Evolutionary conservation across 805 yeast genomes (phyloP).

Genomic region (Hanseniaspora taiwanica): DNA sequence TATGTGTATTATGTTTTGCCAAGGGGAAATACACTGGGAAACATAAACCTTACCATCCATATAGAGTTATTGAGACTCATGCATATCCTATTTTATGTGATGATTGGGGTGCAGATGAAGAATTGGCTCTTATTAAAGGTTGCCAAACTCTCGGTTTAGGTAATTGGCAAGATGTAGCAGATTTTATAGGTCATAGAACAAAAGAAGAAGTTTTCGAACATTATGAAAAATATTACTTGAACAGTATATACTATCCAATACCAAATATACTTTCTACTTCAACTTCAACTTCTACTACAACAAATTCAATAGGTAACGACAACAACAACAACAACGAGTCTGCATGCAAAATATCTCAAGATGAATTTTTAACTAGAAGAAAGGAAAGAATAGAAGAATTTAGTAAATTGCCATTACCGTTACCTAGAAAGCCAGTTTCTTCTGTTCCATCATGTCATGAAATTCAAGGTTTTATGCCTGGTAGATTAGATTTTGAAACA

Average conservation of each 20-base stretch:
- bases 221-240: conserved; percentile 57
- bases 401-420: conserved; percentile 63
- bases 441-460: conserved; percentile 96
- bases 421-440: conserved; percentile 78
- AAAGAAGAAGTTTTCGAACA: conserved; percentile 87
- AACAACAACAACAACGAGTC: conserved; percentile 38
- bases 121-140: conserved; percentile 74
- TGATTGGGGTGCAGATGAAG: conserved; percentile 99
- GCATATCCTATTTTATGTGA: conserved; percentile 82
- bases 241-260: conserved; percentile 66
- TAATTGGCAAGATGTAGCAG: conserved; percentile 97
- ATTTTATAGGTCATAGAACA: conserved; percentile 83
- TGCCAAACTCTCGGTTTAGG: conserved; percentile 88
- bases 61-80: conserved; percentile 83
- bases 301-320: no score
- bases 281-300: no score
- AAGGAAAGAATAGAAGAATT: conserved; percentile 62
- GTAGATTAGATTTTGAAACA: conserved; percentile 89
- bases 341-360: conserved; percentile 46
- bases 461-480: conserved; percentile 97
- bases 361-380: conserved; percentile 54
- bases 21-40: conserved; percentile 66
- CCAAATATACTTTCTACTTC: no score
- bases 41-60: conserved; percentile 92
- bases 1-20: conserved; percentile 97